Evolutionary conservation across 2,329 filamentous ascomycete genomes (phyloP), one percentile per base, ranked within the genome.

Genomic region (Cladophialophora immunda): DNA sequence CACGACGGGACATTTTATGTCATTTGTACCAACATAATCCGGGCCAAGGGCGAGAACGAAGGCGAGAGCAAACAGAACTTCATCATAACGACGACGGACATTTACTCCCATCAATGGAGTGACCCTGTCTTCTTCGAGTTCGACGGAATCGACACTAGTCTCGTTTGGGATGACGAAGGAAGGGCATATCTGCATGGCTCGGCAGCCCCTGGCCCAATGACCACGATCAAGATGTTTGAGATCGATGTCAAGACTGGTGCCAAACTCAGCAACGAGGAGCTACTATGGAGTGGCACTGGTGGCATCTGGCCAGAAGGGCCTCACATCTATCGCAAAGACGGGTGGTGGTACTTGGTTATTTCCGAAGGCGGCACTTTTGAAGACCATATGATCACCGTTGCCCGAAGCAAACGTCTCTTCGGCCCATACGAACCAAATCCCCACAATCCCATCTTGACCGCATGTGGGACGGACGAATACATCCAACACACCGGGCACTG

Each of bases 291-390:
- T 29, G 84, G 84, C 2, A 82, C 79, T 0, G 80, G 81, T 0
- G 80, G 74, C 58, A 61, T 79, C 68, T 71, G 81, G 73, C 76
- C 86, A 0, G 86, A 87, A 69, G 86, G 85, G 0, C 85, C 86
- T 0, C 85, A 87, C 57, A 80, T 88, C 29, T 85, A 84, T 72
- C 80, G 78, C 50, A 82, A 82, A 34, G 84, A 84, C 25, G 79
- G 76, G 0, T 86, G 79, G 67, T 87, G 85, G 70, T 87, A 87
- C 66, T 76, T 87, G 1, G 75, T 87, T 19, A 82, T 82, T 0
- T 84, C 85, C 0, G 85, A 87, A 75, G 84, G 84, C 41, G 85
- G 85, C 2, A 87, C 85, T 0, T 81, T 81, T 0, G 70, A 80
- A 0, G 75, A 79, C 6, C 84, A 86, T 69, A 83, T 81, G 79